phyloP scores from a whole-genome alignment of 345 rosid genomes.

The Corchorus olitorius region DNA sequence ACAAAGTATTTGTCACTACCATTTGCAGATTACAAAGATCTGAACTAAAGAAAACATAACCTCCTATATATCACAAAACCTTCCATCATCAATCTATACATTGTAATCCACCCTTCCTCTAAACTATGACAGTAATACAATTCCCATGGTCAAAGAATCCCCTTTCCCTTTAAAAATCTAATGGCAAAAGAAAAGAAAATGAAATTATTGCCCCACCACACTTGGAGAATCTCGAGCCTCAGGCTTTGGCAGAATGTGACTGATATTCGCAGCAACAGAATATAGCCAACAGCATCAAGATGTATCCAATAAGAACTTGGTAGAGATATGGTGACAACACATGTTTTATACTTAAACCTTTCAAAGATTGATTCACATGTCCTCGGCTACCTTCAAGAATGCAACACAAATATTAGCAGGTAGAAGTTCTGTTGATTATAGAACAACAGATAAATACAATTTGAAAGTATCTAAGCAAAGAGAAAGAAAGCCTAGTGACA shows the following conservation, averaged over 20 bases:
- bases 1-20: constrained; percentile 17
- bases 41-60: constrained; percentile 7
- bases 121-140: constrained; percentile 8
- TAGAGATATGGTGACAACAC: background rate
- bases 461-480: too few relatives aligned
- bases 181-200: constrained; percentile 9
- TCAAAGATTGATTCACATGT: background rate
- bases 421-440: too few relatives aligned
- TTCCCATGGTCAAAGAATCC: constrained; percentile 3
- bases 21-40: constrained; percentile 25
- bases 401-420: constrained; percentile 6
- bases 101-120: background rate
- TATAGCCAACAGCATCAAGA: too few relatives aligned
- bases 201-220: constrained; percentile 16
- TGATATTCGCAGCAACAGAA: constrained; percentile 1
- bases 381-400: constrained; percentile 13
- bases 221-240: background rate
- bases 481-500: too few relatives aligned
- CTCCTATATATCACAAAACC: constrained; percentile 24
- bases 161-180: constrained; percentile 7
- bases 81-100: constrained; percentile 47
- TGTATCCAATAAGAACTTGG: background rate
- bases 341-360: background rate
- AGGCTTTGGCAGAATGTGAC: constrained; percentile 15
- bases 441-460: too few relatives aligned